Evolutionary conservation across 106 monocot genomes (phyloP).

Genomic region (Ottelia alismoides): DNA sequence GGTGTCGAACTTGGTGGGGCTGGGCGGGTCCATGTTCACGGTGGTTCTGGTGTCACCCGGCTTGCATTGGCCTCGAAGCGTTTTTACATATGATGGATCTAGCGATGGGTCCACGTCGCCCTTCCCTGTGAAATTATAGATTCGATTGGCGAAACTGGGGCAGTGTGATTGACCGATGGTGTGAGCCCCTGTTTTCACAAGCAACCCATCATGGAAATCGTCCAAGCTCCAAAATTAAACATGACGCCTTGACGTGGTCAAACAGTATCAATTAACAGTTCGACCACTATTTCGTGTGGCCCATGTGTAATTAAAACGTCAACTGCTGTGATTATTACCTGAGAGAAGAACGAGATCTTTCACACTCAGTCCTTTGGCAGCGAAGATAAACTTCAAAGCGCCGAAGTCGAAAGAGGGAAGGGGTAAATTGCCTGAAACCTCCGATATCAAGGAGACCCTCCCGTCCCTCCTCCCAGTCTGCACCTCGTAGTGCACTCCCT

Average conservation of each 20-base stretch:
- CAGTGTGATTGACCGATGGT: conserved; percentile 36
- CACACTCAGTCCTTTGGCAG: too few relatives aligned
- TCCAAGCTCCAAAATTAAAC: too few relatives aligned
- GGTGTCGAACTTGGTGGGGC: conserved; percentile 19
- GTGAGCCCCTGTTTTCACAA: conserved; percentile 14
- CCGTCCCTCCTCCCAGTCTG: too few relatives aligned
- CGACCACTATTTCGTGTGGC: too few relatives aligned
- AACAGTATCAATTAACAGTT: too few relatives aligned
- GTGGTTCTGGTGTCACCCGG: conserved; percentile 11
- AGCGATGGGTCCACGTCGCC: conserved; percentile 28
- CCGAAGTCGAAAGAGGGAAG: too few relatives aligned
- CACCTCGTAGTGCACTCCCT: not conserved
- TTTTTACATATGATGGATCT: conserved; percentile 13
- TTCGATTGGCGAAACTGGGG: conserved; percentile 17
- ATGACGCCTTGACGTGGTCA: too few relatives aligned
- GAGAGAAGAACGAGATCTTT: not conserved
- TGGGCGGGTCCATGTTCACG: conserved; percentile 29
- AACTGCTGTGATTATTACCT: too few relatives aligned
- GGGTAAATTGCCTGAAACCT: too few relatives aligned
- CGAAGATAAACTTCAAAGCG: not conserved
- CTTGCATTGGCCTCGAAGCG: conserved; percentile 16
- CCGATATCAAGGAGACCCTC: too few relatives aligned
- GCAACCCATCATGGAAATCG: too few relatives aligned
- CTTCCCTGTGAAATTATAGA: conserved; percentile 28
- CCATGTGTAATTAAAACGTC: too few relatives aligned